Base-by-base conservation (phyloP, 164 flowering plant species). In the Stephania yunnanensis region DNA sequence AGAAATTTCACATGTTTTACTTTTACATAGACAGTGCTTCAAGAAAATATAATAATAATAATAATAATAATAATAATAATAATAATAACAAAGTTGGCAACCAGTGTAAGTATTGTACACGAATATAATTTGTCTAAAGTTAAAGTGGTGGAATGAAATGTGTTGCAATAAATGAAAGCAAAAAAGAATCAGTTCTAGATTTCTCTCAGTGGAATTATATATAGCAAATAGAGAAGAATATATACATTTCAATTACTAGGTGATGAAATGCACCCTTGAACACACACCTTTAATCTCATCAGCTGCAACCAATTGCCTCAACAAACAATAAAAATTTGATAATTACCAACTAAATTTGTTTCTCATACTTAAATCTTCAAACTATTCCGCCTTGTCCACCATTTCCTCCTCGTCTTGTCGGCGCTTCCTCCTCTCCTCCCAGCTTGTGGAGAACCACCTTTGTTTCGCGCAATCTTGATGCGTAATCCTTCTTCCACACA, bases 361-460 rank as follows among this genome's bases (percentile, higher is more conserved):
- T 13, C 6, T 13, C 69, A n/a, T 77, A 58, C 64, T 75, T 72
- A 81, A 10, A 86, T 69, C 84, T 92, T 87, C 4, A 90, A 46
- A 82, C 97, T 93, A 81, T 92, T 93, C 80, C 87, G 83, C 82
- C 98, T 89, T 64, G 85, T 92, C 98, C 98, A 95, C 99, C 99
- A 95, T 71, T 87, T 95, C 88, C 85, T 92, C 73, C 84, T 85
- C 55, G 55, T 50, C 55, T 50, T 50, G 55, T 50, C 12, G 13
- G 11, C 55, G 15, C 55, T 50, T 7, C 88, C 85, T 29, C 87
- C 65, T 88, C 92, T 67, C 22, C 88, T 30, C 92, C 95, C 46
- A 95, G 90, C 84, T 91, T 95, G 63, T 91, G 76, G 77, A 93
- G 80, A 11, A 95, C 85, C 74, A 86, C 86, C 82, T 92, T 95